Evolutionary conservation across 2,329 filamentous ascomycete species (phyloP).

Genomic region (Amauroascus verrucosus): DNA sequence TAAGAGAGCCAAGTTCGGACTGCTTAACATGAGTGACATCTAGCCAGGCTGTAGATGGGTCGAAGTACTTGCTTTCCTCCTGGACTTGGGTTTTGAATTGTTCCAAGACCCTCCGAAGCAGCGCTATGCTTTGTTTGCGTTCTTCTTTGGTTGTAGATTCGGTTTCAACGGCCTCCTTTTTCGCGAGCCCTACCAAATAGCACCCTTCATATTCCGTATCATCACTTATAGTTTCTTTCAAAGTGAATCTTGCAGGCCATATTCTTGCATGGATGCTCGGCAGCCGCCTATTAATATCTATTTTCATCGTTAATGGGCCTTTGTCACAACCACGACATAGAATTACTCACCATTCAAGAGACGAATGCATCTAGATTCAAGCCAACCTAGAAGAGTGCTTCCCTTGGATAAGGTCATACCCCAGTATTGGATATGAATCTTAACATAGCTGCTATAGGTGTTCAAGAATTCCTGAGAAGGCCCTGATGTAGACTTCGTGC

Average conservation of each 20-base stretch:
- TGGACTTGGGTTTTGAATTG: conserved; percentile 29
- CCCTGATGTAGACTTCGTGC: background rate
- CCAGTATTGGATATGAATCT: conserved; percentile 57
- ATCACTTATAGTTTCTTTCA: conserved; percentile 21
- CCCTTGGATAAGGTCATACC: conserved; percentile 47
- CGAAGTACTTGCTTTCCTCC: conserved; percentile 28
- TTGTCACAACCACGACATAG: background rate
- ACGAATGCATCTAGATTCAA: conserved; percentile 51
- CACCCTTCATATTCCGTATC: conserved; percentile 47
- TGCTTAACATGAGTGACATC: conserved; percentile 25
- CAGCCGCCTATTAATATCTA: conserved; percentile 47
- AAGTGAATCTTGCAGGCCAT: conserved; percentile 53
- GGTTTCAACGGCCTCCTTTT: conserved; percentile 6
- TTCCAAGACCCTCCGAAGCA: conserved; percentile 32
- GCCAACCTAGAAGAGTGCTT: conserved; percentile 50
- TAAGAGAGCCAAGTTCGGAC: conserved; percentile 14
- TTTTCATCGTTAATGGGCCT: background rate
- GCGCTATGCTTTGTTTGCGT: conserved; percentile 34
- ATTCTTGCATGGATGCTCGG: conserved; percentile 47
- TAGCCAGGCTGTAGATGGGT: conserved; percentile 28
- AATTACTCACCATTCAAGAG: conserved; percentile 47
- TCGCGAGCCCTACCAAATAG: conserved; percentile 51
- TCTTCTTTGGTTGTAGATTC: conserved; percentile 26
- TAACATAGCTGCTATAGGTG: conserved; percentile 46
- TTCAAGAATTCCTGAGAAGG: conserved; percentile 43